A percentile compares a stretch with the other conserved stretches of the same genome.
Evolutionary conservation across 225 moss, liverwort and hornwort genomes (phyloP).

Genomic region (Pseudisothecium myosuroides): DNA sequence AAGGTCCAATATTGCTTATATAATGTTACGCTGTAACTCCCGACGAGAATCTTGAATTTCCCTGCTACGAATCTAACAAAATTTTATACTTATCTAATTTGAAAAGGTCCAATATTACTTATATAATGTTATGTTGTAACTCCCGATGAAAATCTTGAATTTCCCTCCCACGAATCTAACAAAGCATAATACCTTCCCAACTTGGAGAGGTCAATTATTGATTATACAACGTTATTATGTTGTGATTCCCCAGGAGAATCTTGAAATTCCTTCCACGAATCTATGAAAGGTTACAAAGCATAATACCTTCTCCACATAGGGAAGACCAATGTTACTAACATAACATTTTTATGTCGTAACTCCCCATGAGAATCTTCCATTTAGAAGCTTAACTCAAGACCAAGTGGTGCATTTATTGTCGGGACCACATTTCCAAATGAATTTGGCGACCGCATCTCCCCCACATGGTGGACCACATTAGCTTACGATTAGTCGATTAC

Average conservation of each 20-base stretch:
- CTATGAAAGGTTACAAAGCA: background rate
- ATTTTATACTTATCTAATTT: too few relatives aligned
- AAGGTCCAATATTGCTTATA: too few relatives aligned
- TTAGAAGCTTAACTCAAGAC: background rate
- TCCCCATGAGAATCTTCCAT: background rate
- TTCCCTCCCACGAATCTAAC: too few relatives aligned
- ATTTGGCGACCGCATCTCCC: background rate
- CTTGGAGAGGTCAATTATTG: accelerated
- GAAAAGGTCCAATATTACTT: too few relatives aligned
- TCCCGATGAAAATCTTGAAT: background rate
- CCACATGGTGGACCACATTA: background rate
- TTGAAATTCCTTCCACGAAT: accelerated
- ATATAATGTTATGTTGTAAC: too few relatives aligned
- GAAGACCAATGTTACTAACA: background rate
- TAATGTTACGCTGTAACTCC: background rate
- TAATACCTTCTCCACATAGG: background rate
- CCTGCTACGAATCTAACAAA: too few relatives aligned
- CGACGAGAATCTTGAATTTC: background rate
- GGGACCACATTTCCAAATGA: background rate
- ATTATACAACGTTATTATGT: too few relatives aligned
- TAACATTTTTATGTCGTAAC: background rate
- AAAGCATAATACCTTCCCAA: background rate
- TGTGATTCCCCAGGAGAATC: background rate
- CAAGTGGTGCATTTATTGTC: background rate
- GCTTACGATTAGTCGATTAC: background rate